A percentile compares a stretch with the other conserved stretches of the same genome.
These are phyloP conservation scores for Cucurbitaria berberidis DNA, from an alignment of 2,329 filamentous ascomycete genomes.

Conservation along the genomic window DNA sequence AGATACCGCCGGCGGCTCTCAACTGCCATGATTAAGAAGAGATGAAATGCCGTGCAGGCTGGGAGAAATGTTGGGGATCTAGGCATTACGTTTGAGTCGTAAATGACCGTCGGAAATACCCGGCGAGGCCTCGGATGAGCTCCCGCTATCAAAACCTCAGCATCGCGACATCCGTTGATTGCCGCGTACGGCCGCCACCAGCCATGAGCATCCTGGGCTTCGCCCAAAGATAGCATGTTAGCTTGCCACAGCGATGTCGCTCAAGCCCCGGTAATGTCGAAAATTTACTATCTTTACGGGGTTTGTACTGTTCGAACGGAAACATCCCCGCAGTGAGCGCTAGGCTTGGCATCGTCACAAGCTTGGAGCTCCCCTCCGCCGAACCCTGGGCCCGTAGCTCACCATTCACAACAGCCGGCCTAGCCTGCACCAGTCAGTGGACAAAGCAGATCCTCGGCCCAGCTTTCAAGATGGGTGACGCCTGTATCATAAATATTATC, in stretches of 20 bases:
- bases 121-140: slow-evolving; percentile 15
- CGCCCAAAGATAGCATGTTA: slow-evolving; percentile 11
- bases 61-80: background rate
- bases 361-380: slow-evolving; percentile 40
- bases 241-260: slow-evolving; percentile 11
- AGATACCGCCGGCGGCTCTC: background rate
- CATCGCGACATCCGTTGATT: slow-evolving; percentile 34
- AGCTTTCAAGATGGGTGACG: slow-evolving; percentile 43
- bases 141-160: slow-evolving; percentile 17
- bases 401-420: slow-evolving; percentile 39
- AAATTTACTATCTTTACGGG: slow-evolving; percentile 7
- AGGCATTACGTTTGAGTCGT: background rate
- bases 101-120: slow-evolving; percentile 14
- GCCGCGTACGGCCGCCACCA: slow-evolving; percentile 30
- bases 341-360: slow-evolving; percentile 46
- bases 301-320: slow-evolving; percentile 25
- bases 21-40: background rate
- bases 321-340: slow-evolving; percentile 34
- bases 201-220: slow-evolving; percentile 24
- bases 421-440: slow-evolving; percentile 31
- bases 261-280: background rate
- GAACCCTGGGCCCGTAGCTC: slow-evolving; percentile 29
- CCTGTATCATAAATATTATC: slow-evolving; percentile 37
- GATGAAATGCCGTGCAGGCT: background rate
- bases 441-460: slow-evolving; percentile 45